Evolutionary conservation across 208 protist species (phyloP).

Genomic region (Acanthamoeba polyphaga): DNA sequence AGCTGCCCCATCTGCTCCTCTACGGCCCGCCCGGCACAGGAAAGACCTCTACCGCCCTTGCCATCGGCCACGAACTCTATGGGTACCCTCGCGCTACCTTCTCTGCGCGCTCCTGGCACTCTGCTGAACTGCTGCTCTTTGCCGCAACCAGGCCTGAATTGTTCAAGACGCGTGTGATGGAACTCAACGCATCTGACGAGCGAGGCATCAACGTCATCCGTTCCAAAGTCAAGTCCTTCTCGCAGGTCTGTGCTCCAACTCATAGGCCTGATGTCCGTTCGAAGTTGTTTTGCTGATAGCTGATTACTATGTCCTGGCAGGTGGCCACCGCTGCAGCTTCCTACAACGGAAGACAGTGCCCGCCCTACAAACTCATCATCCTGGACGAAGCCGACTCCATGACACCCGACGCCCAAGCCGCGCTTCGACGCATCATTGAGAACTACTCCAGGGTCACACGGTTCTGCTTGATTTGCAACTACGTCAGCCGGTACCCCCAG

Average conservation of each 20-base stretch:
- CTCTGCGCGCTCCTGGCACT: not conserved
- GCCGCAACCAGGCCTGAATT: conserved; percentile 84
- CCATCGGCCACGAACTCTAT: conserved; percentile 97
- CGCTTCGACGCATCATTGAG: conserved; percentile 99
- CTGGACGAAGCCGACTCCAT: conserved; percentile 99
- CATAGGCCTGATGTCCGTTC: not conserved
- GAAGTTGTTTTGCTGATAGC: too few relatives aligned
- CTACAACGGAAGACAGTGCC: conserved; percentile 81
- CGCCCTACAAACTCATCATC: conserved; percentile 99
- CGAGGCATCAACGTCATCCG: conserved; percentile 98
- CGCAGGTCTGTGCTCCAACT: conserved; percentile 85
- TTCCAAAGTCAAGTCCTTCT: conserved; percentile 99
- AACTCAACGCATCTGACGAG: conserved; percentile 99
- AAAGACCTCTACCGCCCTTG: conserved; percentile 99
- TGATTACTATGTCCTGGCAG: not conserved
- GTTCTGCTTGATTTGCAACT: conserved; percentile 99
- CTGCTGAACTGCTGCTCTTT: not conserved
- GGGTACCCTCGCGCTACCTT: conserved; percentile 86
- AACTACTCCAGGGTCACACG: conserved; percentile 97
- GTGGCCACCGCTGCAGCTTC: conserved; percentile 10
- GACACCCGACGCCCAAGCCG: conserved; percentile 98
- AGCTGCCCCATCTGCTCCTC: conserved; percentile 99
- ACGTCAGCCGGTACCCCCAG: conserved; percentile 90
- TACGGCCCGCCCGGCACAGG: conserved; percentile 99
- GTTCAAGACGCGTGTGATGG: conserved; percentile 95